A percentile compares a stretch with the other conserved stretches of the same genome.
Evolutionary conservation across 2,329 filamentous ascomycete genomes (phyloP).

Genomic region (Xylariomycetidae sp.): DNA sequence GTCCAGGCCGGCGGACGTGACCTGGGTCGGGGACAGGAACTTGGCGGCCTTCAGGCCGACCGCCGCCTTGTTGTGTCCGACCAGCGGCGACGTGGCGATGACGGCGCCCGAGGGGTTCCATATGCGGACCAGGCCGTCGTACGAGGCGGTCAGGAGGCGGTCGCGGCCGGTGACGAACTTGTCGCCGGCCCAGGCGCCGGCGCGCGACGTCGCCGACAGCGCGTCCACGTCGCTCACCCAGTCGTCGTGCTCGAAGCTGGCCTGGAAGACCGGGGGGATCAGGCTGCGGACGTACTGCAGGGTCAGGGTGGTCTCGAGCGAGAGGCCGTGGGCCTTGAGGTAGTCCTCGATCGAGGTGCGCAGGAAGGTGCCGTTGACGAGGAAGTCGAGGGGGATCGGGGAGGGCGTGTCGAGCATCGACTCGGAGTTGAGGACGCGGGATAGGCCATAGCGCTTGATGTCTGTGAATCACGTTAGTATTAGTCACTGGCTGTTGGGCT

Average conservation of each 20-base stretch:
- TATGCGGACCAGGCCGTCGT: slow-evolving; percentile 81
- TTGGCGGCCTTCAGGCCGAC: slow-evolving; percentile 76
- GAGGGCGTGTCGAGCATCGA: slow-evolving; percentile 61
- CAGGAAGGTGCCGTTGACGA: slow-evolving; percentile 90
- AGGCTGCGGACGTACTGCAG: slow-evolving; percentile 92
- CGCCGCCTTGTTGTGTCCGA: slow-evolving; percentile 73
- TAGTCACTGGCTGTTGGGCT: no score
- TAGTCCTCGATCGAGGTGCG: slow-evolving; percentile 88
- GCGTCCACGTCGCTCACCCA: slow-evolving; percentile 91
- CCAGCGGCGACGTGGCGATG: slow-evolving; percentile 71
- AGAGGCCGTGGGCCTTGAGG: slow-evolving; percentile 79
- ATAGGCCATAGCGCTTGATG: slow-evolving; percentile 66
- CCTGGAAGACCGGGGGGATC: slow-evolving; percentile 82
- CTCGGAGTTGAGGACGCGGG: slow-evolving; percentile 66
- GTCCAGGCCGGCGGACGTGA: slow-evolving; percentile 82
- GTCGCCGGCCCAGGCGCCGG: slow-evolving; percentile 51
- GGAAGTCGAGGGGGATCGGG: slow-evolving; percentile 84
- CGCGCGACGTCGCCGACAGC: slow-evolving; percentile 61
- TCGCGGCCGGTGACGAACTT: slow-evolving; percentile 53
- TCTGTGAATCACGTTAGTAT: no score
- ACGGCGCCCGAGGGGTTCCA: slow-evolving; percentile 87
- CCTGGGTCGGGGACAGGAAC: slow-evolving; percentile 72
- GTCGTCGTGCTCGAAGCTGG: slow-evolving; percentile 94
- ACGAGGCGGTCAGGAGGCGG: slow-evolving; percentile 84
- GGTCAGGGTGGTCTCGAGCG: slow-evolving; percentile 78